phyloP scores from a whole-genome alignment of 305 asterid species.

The Coffea humblotiana region DNA sequence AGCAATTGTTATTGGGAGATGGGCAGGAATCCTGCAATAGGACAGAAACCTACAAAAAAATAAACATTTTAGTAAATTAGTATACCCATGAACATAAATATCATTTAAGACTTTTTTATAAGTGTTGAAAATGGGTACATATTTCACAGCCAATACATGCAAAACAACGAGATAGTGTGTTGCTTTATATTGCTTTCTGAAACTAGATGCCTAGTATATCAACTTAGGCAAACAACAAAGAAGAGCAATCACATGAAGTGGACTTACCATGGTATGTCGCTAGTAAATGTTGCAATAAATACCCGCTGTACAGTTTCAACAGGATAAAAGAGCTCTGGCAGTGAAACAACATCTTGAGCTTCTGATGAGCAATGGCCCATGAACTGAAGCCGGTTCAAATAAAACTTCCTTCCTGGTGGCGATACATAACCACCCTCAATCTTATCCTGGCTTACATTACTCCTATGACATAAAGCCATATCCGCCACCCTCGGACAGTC shows the following conservation, averaged over 20 bases:
- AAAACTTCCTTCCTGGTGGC: slow-evolving; percentile 78
- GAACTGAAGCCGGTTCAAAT: slow-evolving; percentile 59
- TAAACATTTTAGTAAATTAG: slow-evolving; percentile 5
- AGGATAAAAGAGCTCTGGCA: slow-evolving; percentile 81
- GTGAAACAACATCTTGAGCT: slow-evolving; percentile 50
- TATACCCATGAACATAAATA: not conserved
- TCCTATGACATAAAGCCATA: slow-evolving; percentile 27
- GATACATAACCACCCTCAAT: slow-evolving; percentile 26
- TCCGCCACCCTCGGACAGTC: slow-evolving; percentile 27
- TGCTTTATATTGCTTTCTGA: not conserved
- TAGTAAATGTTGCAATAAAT: slow-evolving; percentile 80
- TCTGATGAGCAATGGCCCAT: slow-evolving; percentile 42
- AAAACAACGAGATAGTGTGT: not conserved
- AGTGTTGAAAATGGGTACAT: no score
- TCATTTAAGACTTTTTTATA: no score
- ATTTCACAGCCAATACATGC: no score
- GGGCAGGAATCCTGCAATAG: slow-evolving; percentile 65
- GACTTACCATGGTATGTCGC: slow-evolving; percentile 74
- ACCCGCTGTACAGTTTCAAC: slow-evolving; percentile 55
- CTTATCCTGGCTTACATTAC: slow-evolving; percentile 21
- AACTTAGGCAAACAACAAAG: slow-evolving; percentile 1
- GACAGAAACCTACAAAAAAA: slow-evolving; percentile 61
- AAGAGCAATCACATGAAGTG: slow-evolving; percentile 6
- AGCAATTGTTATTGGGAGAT: slow-evolving; percentile 77
- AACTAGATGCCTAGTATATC: not conserved